These are phyloP conservation scores for Lachancea dasiensis DNA, from an alignment of 805 yeast genomes.

Conservation along the genomic window DNA sequence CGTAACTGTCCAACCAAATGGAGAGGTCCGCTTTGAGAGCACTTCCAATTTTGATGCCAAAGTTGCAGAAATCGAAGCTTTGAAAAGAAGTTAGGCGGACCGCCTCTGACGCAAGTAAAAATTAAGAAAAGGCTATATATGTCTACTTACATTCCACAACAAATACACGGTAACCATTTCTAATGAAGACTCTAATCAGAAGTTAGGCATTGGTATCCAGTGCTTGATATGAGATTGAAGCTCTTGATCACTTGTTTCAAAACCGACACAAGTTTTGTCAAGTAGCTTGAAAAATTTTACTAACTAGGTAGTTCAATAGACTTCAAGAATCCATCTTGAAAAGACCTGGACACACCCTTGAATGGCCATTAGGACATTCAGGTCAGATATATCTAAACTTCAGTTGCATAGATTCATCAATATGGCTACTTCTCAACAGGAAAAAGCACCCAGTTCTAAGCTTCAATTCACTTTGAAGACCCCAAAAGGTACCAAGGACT, in stretches of 20 bases:
- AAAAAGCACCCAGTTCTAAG: conserved; percentile 38
- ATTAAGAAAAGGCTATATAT: too few relatives aligned
- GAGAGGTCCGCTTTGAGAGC: conserved; percentile 20
- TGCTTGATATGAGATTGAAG: too few relatives aligned
- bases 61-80: conserved; percentile 7
- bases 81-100: conserved; percentile 3
- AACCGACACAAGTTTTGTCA: neutral
- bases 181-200: too few relatives aligned
- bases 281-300: conserved; percentile 3
- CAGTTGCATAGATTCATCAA: conserved; percentile 8
- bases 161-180: too few relatives aligned
- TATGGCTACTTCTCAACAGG: conserved; percentile 13
- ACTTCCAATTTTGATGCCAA: conserved; percentile 17
- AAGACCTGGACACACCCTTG: neutral
- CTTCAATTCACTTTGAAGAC: conserved; percentile 76
- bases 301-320: neutral
- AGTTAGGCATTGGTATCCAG: too few relatives aligned
- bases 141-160: neutral
- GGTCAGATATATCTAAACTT: neutral
- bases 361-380: conserved; percentile 2
- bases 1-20: conserved; percentile 20
- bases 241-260: neutral
- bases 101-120: too few relatives aligned
- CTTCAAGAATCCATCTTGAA: too few relatives aligned
- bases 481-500: conserved; percentile 96